phyloP scores from a whole-genome alignment of 2,329 filamentous ascomycete genomes.

The Didymosphaeria variabile region DNA sequence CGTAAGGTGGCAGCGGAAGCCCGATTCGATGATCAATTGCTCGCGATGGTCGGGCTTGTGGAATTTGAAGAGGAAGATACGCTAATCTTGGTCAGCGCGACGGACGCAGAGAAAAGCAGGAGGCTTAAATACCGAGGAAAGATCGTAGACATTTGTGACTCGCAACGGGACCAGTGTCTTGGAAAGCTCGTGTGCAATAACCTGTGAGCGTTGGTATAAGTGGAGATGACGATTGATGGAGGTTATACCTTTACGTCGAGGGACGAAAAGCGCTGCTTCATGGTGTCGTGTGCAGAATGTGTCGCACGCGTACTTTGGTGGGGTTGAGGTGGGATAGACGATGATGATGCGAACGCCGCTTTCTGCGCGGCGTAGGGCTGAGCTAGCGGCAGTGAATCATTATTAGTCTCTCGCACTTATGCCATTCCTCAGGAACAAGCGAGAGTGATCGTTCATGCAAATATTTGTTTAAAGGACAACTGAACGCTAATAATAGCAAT shows the following conservation, averaged over 20 bases:
- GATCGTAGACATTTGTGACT: slow-evolving; percentile 93
- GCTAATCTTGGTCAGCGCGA: slow-evolving; percentile 54
- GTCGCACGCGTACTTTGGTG: slow-evolving; percentile 28
- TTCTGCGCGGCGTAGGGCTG: slow-evolving; percentile 33
- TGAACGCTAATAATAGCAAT: not conserved
- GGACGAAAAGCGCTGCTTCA: slow-evolving; percentile 85
- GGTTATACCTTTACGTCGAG: slow-evolving; percentile 73
- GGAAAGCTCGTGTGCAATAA: slow-evolving; percentile 93
- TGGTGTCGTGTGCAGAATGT: slow-evolving; percentile 52
- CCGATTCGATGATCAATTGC: slow-evolving; percentile 91
- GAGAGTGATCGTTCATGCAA: not conserved
- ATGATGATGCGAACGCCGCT: slow-evolving; percentile 41
- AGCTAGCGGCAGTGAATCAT: slow-evolving; percentile 13
- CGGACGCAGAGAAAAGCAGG: not conserved
- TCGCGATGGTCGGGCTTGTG: slow-evolving; percentile 88
- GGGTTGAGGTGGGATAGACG: slow-evolving; percentile 36
- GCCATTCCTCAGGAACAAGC: slow-evolving; percentile 13
- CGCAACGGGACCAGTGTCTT: slow-evolving; percentile 78
- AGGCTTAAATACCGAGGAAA: slow-evolving; percentile 71
- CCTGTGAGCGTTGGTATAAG: slow-evolving; percentile 61
- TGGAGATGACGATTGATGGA: not conserved
- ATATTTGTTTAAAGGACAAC: not conserved
- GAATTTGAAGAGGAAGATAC: slow-evolving; percentile 95
- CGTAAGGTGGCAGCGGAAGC: slow-evolving; percentile 94
- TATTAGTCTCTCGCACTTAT: slow-evolving; percentile 24